These are phyloP conservation scores for Parastagonospora nodorum DNA, from an alignment of 2,329 filamentous ascomycete species.

Conservation along the genomic window DNA sequence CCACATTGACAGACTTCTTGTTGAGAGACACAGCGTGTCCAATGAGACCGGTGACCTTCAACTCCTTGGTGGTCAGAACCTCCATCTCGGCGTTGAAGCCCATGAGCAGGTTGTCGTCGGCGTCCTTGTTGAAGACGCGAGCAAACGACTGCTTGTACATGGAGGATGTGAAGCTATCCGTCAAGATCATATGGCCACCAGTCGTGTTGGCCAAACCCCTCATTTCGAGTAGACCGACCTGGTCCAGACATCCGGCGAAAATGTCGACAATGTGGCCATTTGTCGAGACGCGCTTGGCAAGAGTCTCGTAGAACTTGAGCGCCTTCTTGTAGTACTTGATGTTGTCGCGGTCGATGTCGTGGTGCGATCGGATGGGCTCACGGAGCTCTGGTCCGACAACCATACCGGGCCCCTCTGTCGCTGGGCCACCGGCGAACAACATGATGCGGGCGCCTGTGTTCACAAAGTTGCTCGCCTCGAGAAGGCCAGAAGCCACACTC, in stretches of 20 bases:
- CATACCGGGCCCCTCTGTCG: conserved; percentile 94
- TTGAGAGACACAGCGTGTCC: conserved; percentile 96
- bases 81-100: conserved; percentile 97
- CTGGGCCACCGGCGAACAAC: conserved; percentile 93
- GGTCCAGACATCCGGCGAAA: conserved; percentile 95
- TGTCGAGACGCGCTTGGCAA: conserved; percentile 92
- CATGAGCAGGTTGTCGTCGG: conserved; percentile 92
- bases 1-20: conserved; percentile 96
- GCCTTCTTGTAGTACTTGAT: conserved; percentile 99
- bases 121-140: conserved; percentile 95
- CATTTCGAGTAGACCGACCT: conserved; percentile 97
- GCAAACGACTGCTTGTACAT: conserved; percentile 99
- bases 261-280: conserved; percentile 98
- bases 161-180: conserved; percentile 96
- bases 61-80: conserved; percentile 94
- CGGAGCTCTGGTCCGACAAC: conserved; percentile 94
- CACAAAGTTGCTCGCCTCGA: conserved; percentile 87
- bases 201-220: conserved; percentile 95
- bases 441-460: conserved; percentile 95
- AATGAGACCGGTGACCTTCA: conserved; percentile 97
- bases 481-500: conserved; percentile 87
- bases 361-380: conserved; percentile 96
- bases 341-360: conserved; percentile 98
- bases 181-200: conserved; percentile 96
- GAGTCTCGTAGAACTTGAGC: conserved; percentile 93